Base-by-base conservation (phyloP, 805 yeast species). In the Schwanniomyces sp. region DNA sequence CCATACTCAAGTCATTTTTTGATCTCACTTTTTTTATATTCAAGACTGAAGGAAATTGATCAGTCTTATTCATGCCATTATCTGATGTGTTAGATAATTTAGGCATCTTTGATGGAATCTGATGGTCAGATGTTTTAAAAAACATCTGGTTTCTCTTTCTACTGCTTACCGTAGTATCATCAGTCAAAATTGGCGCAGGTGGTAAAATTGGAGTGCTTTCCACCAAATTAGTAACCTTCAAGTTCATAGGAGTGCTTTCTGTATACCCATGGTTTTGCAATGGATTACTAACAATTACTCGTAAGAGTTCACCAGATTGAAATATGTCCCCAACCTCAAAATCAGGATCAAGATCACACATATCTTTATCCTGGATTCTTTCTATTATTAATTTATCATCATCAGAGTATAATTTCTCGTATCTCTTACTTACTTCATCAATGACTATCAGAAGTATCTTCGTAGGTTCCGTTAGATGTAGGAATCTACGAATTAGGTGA, bases 321-420 rank as follows among this genome's bases (percentile, higher is more conserved):
- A 88, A 86, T 5, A 87, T 84, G 55, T 86, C 88, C 8, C 76
- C 76, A 0, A 83, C 85, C 2, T 64, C 50, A 52, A 83, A 88
- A 50, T 87, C 96, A 0, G 91, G 91, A 62, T 88, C 96, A 47
- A 88, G 67, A 59, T 88, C 96, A 54, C 91, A 86, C 47, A 76
- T 77, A 49, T 81, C 78, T 37, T 63, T 64, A 62, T 88, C 92
- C 58, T 88, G 95, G 5, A 88, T 64, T 43, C 79, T 78, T n/a
- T 75, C 66, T 36, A 88, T 79, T 5, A 72, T 72, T 16, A 87
- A 61, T 0, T 76, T 75, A 5, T 75, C 80, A 42, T 78, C 83
- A 18, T 74, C 74, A 0, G 94, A 94, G 52, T 88, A 88, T 44
- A 88, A 68, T 58, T 80, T 82, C 29, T 70, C 61, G 58, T 82